Conservation (phyloP, 2,329 filamentous ascomycete genomes). For the Aspergillus brunneoviolaceus region DNA sequence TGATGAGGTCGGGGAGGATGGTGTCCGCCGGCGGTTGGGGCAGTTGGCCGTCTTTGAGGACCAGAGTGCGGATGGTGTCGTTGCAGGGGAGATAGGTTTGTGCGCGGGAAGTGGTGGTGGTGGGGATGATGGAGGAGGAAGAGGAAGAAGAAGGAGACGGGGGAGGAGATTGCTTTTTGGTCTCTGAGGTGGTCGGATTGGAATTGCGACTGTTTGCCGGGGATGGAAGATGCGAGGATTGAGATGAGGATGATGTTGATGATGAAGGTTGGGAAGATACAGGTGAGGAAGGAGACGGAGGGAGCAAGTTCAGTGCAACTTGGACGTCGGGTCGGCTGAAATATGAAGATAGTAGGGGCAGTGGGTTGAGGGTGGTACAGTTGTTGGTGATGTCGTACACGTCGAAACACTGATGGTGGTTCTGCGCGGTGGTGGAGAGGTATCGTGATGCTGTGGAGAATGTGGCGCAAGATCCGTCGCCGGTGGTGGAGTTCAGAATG, state of each 20-base stretch:
- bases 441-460: slow-evolving; percentile 34
- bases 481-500: slow-evolving; percentile 35
- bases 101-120: neutral
- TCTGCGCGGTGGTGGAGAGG: slow-evolving; percentile 20
- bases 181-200: neutral
- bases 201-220: neutral
- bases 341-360: slow-evolving; percentile 28
- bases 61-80: slow-evolving; percentile 26
- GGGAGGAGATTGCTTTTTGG: neutral
- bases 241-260: neutral
- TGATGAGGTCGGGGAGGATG: slow-evolving; percentile 34
- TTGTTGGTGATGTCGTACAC: slow-evolving; percentile 36
- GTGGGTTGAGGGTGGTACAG: slow-evolving; percentile 29
- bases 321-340: slow-evolving; percentile 38
- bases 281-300: slow-evolving; percentile 6
- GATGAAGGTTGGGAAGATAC: slow-evolving; percentile 7
- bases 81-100: slow-evolving; percentile 27
- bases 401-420: slow-evolving; percentile 29
- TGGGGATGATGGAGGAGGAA: neutral
- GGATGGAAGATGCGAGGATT: slow-evolving; percentile 1
- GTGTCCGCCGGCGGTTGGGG: slow-evolving; percentile 33
- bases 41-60: slow-evolving; percentile 19
- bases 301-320: slow-evolving; percentile 29
- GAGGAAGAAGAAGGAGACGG: no score
- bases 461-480: slow-evolving; percentile 37